These are phyloP conservation scores for Venturia carpophila DNA, from an alignment of 2,329 filamentous ascomycete genomes.

Conservation along the genomic window DNA sequence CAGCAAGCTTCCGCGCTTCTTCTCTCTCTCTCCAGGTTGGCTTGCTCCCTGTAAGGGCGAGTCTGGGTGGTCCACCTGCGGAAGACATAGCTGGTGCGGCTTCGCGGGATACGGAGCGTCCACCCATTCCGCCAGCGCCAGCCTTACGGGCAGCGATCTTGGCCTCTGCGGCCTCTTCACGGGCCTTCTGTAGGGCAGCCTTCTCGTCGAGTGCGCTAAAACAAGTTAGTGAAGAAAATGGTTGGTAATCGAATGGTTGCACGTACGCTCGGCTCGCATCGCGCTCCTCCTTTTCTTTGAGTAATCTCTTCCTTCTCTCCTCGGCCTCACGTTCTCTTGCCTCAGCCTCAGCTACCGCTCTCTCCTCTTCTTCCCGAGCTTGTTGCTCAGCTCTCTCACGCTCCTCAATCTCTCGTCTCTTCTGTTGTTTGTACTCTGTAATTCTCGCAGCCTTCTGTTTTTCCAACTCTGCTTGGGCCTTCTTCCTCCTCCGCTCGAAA, in stretches of 20 bases:
- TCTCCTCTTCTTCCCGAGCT: conserved; percentile 78
- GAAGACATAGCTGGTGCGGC: conserved; percentile 40
- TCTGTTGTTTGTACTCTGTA: conserved; percentile 70
- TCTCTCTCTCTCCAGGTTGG: conserved; percentile 68
- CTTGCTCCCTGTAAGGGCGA: conserved; percentile 43
- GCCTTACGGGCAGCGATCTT: conserved; percentile 61
- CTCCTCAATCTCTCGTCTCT: conserved; percentile 69
- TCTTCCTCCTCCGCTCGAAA: conserved; percentile 88
- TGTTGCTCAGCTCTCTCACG: conserved; percentile 62
- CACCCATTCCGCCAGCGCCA: conserved; percentile 28
- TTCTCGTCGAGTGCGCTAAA: conserved; percentile 54
- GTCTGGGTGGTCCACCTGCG: conserved; percentile 48
- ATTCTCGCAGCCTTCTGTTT: conserved; percentile 80
- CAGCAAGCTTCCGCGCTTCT: conserved; percentile 28
- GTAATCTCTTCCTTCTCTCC: conserved; percentile 64
- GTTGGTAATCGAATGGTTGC: conserved; percentile 18
- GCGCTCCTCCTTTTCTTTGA: conserved; percentile 58
- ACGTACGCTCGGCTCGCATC: conserved; percentile 53
- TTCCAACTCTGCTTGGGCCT: conserved; percentile 88
- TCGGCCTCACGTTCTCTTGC: conserved; percentile 74
- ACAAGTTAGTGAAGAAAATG: conserved; percentile 29
- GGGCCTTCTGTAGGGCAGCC: conserved; percentile 61
- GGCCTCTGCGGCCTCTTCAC: conserved; percentile 82
- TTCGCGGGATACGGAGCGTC: conserved; percentile 30
- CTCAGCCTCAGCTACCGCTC: conserved; percentile 70